Percentiles rank a stretch among this genome's conserved stretches.
These are phyloP conservation scores for Epipyxis sp. DNA, from an alignment of 108 stramenopile species.

Conservation along the genomic window DNA sequence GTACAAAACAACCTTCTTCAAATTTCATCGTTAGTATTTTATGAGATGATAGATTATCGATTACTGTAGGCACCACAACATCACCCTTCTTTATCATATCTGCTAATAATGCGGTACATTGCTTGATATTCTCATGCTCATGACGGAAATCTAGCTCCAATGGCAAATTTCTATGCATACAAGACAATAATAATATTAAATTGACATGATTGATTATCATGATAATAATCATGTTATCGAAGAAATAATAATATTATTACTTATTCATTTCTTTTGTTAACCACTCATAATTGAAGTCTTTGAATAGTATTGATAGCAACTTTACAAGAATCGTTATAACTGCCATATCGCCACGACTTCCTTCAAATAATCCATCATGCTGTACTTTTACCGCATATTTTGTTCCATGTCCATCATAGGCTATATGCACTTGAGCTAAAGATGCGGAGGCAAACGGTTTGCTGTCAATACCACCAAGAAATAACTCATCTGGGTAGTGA, in stretches of 20 bases:
- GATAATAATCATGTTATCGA: background rate
- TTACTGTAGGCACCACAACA: slow-evolving; percentile 69
- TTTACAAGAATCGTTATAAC: slow-evolving; percentile 69
- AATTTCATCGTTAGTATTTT: slow-evolving; percentile 88
- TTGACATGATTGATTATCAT: no score
- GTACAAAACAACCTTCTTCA: slow-evolving; percentile 80
- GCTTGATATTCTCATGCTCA: slow-evolving; percentile 77
- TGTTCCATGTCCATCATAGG: slow-evolving; percentile 35
- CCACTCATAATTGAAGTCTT: slow-evolving; percentile 85
- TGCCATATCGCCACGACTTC: slow-evolving; percentile 71
- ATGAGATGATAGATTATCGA: slow-evolving; percentile 62
- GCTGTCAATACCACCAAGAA: slow-evolving; percentile 71
- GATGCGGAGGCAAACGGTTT: slow-evolving; percentile 83
- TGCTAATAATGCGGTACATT: slow-evolving; percentile 55
- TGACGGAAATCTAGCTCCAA: slow-evolving; percentile 82
- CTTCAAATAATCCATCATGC: slow-evolving; percentile 78
- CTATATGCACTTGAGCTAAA: slow-evolving; percentile 78
- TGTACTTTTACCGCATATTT: slow-evolving; percentile 66
- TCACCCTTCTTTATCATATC: slow-evolving; percentile 38
- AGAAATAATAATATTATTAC: no score
- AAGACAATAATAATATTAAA: no score
- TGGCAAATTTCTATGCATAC: slow-evolving; percentile 79
- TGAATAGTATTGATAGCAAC: slow-evolving; percentile 66
- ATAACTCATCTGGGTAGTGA: no score
- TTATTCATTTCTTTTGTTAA: slow-evolving; percentile 89